phyloP scores from a whole-genome alignment of 148 eudicot species.

The Arctostaphylos glauca region DNA sequence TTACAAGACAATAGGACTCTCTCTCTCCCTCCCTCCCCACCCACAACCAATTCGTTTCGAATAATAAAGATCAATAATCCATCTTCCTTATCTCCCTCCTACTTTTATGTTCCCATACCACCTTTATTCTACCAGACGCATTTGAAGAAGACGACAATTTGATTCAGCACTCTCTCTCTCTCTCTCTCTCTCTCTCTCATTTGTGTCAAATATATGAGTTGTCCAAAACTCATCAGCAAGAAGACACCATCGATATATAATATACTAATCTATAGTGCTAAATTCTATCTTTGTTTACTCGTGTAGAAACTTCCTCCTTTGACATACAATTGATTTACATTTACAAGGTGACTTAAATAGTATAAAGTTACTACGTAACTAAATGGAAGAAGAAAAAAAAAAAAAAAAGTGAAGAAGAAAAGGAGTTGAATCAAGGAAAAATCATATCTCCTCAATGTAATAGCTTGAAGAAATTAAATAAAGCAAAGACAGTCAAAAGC shows the following conservation, averaged over 20 bases:
- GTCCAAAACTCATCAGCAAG: slow-evolving; percentile 1
- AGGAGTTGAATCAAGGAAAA: background rate
- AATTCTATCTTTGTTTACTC: background rate
- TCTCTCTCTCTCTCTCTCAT: background rate
- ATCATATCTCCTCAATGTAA: background rate
- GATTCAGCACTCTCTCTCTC: background rate
- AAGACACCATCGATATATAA: background rate
- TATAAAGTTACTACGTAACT: background rate
- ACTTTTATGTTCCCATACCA: background rate
- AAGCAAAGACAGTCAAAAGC: slow-evolving; percentile 6
- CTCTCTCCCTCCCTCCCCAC: background rate
- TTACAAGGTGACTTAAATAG: slow-evolving; percentile 22
- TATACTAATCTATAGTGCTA: background rate
- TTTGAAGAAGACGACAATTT: background rate
- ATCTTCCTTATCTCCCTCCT: background rate
- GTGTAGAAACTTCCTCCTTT: slow-evolving; percentile 11
- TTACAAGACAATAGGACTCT: background rate
- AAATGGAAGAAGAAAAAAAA: background rate
- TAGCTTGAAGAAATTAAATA: background rate
- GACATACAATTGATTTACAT: slow-evolving; percentile 24
- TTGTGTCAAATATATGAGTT: background rate
- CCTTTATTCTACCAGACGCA: background rate
- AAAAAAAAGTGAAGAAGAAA: background rate
- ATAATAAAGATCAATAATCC: background rate
- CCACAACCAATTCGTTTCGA: background rate